Conservation (phyloP, 805 yeast species). For the Saccharomycopsis fibuligera region DNA sequence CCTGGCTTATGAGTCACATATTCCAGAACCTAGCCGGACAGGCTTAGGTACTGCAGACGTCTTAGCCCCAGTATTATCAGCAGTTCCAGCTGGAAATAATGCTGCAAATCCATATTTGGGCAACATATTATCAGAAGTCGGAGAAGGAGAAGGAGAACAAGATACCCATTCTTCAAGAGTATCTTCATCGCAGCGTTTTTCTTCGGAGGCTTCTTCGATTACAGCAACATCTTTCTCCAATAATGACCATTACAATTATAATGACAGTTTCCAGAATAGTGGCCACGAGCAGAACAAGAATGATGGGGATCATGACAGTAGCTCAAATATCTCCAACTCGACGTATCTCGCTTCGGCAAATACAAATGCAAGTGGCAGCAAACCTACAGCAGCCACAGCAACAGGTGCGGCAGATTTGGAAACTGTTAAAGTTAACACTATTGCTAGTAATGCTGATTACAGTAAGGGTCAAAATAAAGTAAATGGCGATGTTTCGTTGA, state of each 20-base stretch:
- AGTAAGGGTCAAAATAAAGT: neutral
- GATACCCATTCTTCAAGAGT: neutral
- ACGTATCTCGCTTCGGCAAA: too few relatives aligned
- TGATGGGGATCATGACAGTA: neutral
- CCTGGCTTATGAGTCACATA: neutral
- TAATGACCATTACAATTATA: too few relatives aligned
- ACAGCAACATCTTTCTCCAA: neutral
- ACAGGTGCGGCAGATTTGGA: constrained; percentile 1
- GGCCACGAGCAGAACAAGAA: too few relatives aligned
- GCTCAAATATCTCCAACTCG: neutral
- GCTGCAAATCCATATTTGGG: neutral
- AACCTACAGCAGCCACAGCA: neutral
- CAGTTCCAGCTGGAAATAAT: neutral
- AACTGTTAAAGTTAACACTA: neutral
- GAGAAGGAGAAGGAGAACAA: too few relatives aligned
- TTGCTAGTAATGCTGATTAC: neutral
- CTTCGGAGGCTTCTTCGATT: neutral
- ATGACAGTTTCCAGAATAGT: too few relatives aligned
- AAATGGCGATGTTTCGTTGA: constrained; percentile 10
- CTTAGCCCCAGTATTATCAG: too few relatives aligned
- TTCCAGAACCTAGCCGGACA: neutral
- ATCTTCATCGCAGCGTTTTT: neutral
- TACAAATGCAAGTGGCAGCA: too few relatives aligned
- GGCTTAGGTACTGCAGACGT: neutral
- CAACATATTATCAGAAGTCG: neutral